A percentile compares a stretch with the other conserved stretches of the same genome.
These are phyloP conservation scores for Diaporthe ilicicola DNA, from an alignment of 2,329 filamentous ascomycete genomes.

Conservation along the genomic window DNA sequence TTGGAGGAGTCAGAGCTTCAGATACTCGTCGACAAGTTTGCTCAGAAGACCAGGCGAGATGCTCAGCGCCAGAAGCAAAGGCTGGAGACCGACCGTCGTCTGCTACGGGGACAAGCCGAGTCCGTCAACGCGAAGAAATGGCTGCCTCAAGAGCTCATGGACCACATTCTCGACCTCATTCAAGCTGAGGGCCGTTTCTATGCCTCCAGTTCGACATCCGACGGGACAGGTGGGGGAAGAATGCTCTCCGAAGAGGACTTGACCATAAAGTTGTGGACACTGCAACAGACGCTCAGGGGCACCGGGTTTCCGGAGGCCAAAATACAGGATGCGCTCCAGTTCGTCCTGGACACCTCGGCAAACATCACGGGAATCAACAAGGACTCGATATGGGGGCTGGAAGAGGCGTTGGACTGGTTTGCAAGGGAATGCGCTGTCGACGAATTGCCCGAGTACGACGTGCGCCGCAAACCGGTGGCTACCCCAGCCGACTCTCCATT, in stretches of 20 bases:
- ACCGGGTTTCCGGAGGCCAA: slow-evolving; percentile 73
- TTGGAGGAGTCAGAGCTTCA: slow-evolving; percentile 93
- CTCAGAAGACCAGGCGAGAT: slow-evolving; percentile 81
- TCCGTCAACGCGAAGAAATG: slow-evolving; percentile 77
- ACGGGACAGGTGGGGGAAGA: slow-evolving; percentile 56
- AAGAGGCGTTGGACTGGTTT: slow-evolving; percentile 90
- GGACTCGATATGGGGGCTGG: slow-evolving; percentile 82
- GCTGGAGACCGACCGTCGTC: slow-evolving; percentile 84
- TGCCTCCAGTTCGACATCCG: slow-evolving; percentile 57
- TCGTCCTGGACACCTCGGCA: slow-evolving; percentile 73
- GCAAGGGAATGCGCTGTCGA: slow-evolving; percentile 76
- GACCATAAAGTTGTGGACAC: slow-evolving; percentile 82
- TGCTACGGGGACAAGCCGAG: slow-evolving; percentile 82
- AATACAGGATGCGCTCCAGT: slow-evolving; percentile 70
- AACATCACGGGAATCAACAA: slow-evolving; percentile 65
- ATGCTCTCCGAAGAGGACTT: slow-evolving; percentile 79
- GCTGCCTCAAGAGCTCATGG: slow-evolving; percentile 81
- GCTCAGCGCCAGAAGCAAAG: slow-evolving; percentile 78
- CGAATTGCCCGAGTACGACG: slow-evolving; percentile 78
- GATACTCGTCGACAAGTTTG: slow-evolving; percentile 84
- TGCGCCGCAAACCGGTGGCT: slow-evolving; percentile 46
- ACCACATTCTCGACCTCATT: slow-evolving; percentile 78
- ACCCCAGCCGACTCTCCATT: slow-evolving; percentile 59
- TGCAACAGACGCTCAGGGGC: slow-evolving; percentile 76
- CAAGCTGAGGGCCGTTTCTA: slow-evolving; percentile 70